Percentiles rank a stretch among this genome's conserved stretches.
Evolutionary conservation across 1,284 basidiomycete genomes (phyloP).

Genomic region (Trichosporon sp.): DNA sequence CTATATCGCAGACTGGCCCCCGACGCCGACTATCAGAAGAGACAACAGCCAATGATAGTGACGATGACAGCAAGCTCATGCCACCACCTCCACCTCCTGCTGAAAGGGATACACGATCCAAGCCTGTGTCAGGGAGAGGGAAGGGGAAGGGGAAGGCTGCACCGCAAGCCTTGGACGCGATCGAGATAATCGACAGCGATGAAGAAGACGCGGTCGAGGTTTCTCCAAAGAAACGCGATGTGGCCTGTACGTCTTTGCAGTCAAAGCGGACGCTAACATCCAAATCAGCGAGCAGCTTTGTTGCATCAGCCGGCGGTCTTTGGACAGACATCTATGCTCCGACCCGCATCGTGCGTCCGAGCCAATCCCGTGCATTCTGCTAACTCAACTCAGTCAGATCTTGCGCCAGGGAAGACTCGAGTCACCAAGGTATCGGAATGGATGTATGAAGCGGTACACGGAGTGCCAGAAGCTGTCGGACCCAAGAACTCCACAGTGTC

Average conservation of each 20-base stretch:
- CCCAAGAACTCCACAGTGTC: constrained; percentile 21
- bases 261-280: not conserved
- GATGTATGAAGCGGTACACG: constrained; percentile 75
- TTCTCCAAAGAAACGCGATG: not conserved
- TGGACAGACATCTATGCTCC: constrained; percentile 79
- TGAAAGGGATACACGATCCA: not conserved
- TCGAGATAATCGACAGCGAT: constrained; percentile 29
- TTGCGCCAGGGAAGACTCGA: constrained; percentile 84
- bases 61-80: constrained; percentile 12
- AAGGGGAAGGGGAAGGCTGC: constrained; percentile 53
- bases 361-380: not conserved
- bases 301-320: constrained; percentile 38
- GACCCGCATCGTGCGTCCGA: constrained; percentile 53
- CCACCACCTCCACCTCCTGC: constrained; percentile 13
- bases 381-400: constrained; percentile 55
- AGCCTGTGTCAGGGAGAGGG: not conserved
- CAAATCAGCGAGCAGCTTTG: not conserved
- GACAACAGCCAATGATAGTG: not conserved
- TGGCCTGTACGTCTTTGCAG: not conserved
- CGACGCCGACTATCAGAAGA: not conserved
- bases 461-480: constrained; percentile 22
- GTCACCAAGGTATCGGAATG: constrained; percentile 78
- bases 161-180: constrained; percentile 3
- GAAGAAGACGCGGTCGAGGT: constrained; percentile 19
- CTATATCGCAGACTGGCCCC: not conserved